phyloP scores from a whole-genome alignment of 192 early-diverging fungal genomes.

The Backusella macrospora region DNA sequence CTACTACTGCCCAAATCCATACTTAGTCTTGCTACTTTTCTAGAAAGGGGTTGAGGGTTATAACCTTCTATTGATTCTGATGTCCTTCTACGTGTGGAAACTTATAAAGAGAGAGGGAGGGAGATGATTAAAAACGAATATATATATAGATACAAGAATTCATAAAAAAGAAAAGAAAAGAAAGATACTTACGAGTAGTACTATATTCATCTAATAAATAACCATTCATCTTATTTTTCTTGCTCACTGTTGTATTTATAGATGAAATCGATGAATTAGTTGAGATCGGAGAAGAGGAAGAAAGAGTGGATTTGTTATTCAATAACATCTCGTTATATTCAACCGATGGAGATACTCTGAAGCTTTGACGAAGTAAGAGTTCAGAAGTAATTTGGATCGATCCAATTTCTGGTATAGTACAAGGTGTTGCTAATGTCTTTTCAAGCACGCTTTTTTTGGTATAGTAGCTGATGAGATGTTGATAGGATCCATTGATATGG shows the following conservation, averaged over 20 bases:
- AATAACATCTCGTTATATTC: neutral
- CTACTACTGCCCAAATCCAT: neutral
- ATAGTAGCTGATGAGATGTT: constrained; percentile 63
- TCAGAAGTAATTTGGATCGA: constrained; percentile 56
- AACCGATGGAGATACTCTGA: constrained; percentile 43
- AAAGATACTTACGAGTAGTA: no score
- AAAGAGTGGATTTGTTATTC: neutral
- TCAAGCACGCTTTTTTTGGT: constrained; percentile 58
- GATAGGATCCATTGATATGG: constrained; percentile 58
- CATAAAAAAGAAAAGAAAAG: no score
- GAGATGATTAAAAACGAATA: neutral
- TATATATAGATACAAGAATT: no score
- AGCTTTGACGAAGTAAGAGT: constrained; percentile 57
- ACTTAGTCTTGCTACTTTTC: neutral
- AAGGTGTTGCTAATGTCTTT: constrained; percentile 50
- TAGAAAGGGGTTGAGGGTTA: neutral
- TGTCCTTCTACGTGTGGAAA: neutral
- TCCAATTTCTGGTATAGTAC: constrained; percentile 47
- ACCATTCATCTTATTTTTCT: neutral
- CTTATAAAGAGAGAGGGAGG: neutral
- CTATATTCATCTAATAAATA: no score
- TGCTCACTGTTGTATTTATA: neutral
- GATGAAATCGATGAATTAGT: neutral
- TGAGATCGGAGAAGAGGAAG: neutral
- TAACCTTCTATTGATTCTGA: neutral